Percentiles rank a stretch among this genome's conserved stretches.
Conservation (phyloP, 2,329 filamentous ascomycete genomes). For the Ophiostoma himal-ulmi region DNA sequence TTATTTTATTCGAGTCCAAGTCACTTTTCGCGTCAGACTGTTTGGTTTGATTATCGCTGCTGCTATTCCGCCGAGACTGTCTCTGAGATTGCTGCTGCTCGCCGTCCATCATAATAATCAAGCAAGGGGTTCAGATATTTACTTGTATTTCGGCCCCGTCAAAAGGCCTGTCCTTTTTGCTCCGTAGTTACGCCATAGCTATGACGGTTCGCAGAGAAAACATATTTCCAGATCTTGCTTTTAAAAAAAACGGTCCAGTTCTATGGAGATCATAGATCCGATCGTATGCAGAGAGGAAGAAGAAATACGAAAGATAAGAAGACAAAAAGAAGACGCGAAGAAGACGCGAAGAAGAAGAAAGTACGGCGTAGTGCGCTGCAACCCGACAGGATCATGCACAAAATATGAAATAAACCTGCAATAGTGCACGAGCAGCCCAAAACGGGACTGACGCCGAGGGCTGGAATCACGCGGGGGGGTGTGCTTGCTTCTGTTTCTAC, state of each 20-base stretch:
- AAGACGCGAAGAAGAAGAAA: neutral
- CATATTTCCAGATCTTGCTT: neutral
- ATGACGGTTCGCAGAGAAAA: conserved; percentile 19
- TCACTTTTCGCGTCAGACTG: neutral
- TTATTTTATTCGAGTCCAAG: neutral
- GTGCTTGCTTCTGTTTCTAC: neutral
- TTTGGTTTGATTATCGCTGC: neutral
- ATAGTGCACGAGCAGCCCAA: neutral
- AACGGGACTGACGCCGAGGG: neutral
- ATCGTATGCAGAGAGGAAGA: conserved; percentile 21
- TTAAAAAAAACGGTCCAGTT: neutral
- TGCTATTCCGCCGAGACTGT: neutral
- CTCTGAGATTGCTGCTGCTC: neutral
- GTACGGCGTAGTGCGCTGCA: neutral
- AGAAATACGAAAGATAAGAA: conserved; percentile 18
- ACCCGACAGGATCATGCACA: neutral
- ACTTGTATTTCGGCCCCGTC: conserved; percentile 2
- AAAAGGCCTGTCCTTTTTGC: conserved; percentile 6
- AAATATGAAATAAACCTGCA: neutral
- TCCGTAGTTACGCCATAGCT: conserved; percentile 11
- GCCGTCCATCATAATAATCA: neutral
- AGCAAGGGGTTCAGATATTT: conserved; percentile 8
- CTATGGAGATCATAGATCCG: neutral
- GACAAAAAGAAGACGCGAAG: neutral
- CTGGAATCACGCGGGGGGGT: neutral